phyloP scores from a whole-genome alignment of 345 rosid species.

The Heritiera fomes region DNA sequence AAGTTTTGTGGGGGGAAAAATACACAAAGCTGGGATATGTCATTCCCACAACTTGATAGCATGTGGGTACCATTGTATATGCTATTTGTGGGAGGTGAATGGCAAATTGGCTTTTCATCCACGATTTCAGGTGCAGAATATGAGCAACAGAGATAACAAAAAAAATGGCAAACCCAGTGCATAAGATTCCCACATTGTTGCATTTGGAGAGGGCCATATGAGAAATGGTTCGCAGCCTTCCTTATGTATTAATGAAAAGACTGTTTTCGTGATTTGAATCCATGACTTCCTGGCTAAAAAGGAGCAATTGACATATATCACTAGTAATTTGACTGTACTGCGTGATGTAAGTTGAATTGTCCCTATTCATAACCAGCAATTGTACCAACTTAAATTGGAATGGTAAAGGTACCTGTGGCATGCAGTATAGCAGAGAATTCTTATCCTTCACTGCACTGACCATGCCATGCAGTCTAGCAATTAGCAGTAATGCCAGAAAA shows the following conservation, averaged over 20 bases:
- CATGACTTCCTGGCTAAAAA: too few relatives aligned
- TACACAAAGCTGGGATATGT: slow-evolving; percentile 9
- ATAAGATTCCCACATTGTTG: too few relatives aligned
- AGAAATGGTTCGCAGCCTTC: too few relatives aligned
- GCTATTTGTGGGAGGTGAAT: slow-evolving; percentile 31
- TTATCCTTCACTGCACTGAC: not conserved
- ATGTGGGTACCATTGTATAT: slow-evolving; percentile 18
- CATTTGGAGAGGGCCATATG: too few relatives aligned
- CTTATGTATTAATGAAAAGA: too few relatives aligned
- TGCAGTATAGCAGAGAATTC: not conserved
- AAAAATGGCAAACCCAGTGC: too few relatives aligned
- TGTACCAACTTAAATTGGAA: not conserved
- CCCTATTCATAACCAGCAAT: not conserved
- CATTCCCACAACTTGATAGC: slow-evolving; percentile 11
- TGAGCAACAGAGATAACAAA: slow-evolving; percentile 10
- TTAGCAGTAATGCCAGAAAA: not conserved
- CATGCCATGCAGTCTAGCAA: not conserved
- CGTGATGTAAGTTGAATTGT: not conserved
- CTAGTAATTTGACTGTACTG: slow-evolving; percentile 10
- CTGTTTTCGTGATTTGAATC: too few relatives aligned
- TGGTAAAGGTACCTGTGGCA: slow-evolving; percentile 13
- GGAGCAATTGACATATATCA: slow-evolving; percentile 3
- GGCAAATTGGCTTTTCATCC: slow-evolving; percentile 18
- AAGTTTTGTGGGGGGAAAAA: slow-evolving; percentile 23
- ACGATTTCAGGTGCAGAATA: slow-evolving; percentile 23